These are phyloP conservation scores for Rhizopogon hawkerae DNA, from an alignment of 1,284 basidiomycete genomes.

Conservation along the genomic window DNA sequence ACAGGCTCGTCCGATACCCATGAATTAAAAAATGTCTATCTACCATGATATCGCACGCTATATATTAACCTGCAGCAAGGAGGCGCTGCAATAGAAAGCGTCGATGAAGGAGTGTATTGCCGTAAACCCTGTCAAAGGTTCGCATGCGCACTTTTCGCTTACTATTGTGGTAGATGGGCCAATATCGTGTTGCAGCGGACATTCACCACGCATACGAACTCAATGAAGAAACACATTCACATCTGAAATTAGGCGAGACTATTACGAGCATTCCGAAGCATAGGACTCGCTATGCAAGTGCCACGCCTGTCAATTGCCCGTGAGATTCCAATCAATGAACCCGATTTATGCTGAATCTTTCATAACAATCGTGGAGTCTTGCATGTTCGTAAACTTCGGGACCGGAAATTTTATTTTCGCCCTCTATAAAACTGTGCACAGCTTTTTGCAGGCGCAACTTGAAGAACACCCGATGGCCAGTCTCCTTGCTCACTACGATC, in stretches of 20 bases:
- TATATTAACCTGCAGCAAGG: constrained; percentile 24
- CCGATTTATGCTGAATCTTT: too few species aligned
- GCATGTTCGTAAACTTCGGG: too few species aligned
- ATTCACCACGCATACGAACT: constrained; percentile 69
- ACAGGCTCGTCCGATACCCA: constrained; percentile 34
- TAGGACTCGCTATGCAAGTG: too few species aligned
- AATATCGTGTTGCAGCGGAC: constrained; percentile 34
- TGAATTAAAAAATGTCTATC: constrained; percentile 38
- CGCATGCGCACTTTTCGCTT: too few species aligned
- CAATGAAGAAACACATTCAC: constrained; percentile 57
- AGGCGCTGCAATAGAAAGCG: constrained; percentile 56
- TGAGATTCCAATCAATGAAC: too few species aligned
- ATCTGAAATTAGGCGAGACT: constrained; percentile 49
- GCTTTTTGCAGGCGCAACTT: too few species aligned
- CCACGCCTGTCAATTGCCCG: too few species aligned
- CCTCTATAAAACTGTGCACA: too few species aligned
- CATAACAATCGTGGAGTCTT: too few species aligned
- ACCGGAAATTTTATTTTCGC: too few species aligned
- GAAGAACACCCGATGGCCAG: neutral
- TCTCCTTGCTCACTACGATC: neutral
- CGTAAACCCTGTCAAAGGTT: constrained; percentile 47
- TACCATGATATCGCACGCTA: neutral
- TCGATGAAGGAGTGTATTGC: constrained; percentile 48
- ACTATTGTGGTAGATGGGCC: neutral
- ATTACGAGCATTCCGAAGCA: constrained; percentile 42